Evolutionary conservation across 169 alveolate species (phyloP).

Genomic region (Theileria orientalis): DNA sequence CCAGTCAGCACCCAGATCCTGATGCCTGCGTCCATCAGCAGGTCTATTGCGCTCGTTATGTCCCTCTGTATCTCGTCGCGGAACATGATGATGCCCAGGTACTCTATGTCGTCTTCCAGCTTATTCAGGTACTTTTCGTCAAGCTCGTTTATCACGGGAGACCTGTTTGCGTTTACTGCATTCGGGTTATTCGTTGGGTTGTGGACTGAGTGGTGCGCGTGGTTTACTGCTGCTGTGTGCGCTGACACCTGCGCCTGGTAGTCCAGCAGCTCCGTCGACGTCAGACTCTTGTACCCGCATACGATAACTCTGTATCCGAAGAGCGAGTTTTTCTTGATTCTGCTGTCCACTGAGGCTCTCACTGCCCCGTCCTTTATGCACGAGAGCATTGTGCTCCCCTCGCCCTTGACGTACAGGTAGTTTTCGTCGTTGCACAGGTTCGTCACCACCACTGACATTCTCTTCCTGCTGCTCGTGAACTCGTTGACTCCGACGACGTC

Average conservation of each 20-base stretch:
- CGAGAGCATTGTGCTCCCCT: conserved; percentile 28
- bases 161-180: too few species aligned
- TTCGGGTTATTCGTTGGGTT: too few species aligned
- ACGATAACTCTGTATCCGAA: conserved; percentile 92
- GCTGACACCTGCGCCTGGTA: conserved; percentile 55
- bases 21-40: conserved; percentile 78
- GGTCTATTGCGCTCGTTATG: conserved; percentile 60
- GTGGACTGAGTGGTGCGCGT: too few species aligned
- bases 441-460: conserved; percentile 45
- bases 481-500: conserved; percentile 37
- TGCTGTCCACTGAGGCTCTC: conserved; percentile 37
- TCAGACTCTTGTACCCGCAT: conserved; percentile 85
- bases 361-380: conserved; percentile 4
- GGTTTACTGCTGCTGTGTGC: too few species aligned
- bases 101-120: conserved; percentile 20
- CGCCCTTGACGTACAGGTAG: conserved; percentile 23
- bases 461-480: conserved; percentile 16
- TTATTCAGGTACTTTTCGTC: conserved; percentile 7
- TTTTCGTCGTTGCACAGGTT: conserved; percentile 19
- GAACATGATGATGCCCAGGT: conserved; percentile 69
- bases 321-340: conserved; percentile 73
- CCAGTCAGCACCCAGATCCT: conserved; percentile 86
- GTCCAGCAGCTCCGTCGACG: conserved; percentile 76
- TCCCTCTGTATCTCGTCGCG: conserved; percentile 71
- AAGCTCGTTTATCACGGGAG: conserved; percentile 28